phyloP scores from a whole-genome alignment of 371 early-diverging fungal genomes.

The Choanephora cucurbitarum region DNA sequence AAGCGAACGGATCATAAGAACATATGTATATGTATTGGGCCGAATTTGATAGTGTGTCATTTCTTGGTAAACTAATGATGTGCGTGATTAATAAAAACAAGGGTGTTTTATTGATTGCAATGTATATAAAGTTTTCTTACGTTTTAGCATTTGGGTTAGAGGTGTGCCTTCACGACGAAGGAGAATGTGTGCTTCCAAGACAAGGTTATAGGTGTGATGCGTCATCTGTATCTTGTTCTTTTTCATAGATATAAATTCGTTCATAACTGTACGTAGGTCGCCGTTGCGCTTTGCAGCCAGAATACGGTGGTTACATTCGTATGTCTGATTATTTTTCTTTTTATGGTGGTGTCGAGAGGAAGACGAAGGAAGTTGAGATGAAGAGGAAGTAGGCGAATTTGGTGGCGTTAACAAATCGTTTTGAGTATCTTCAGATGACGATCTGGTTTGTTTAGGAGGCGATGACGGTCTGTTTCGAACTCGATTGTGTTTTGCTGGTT shows the following conservation, averaged over 20 bases:
- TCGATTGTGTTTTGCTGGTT: no score
- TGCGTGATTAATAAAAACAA: background rate
- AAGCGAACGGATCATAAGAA: conserved; percentile 42
- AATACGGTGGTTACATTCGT: conserved; percentile 23
- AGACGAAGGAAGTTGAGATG: no score
- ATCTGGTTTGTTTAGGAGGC: no score
- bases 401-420: background rate
- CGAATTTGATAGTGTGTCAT: conserved; percentile 41
- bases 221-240: conserved; percentile 33
- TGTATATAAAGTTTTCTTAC: conserved; percentile 18
- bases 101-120: background rate
- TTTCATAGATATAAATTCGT: conserved; percentile 35
- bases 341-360: background rate
- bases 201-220: conserved; percentile 43
- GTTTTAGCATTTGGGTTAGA: conserved; percentile 36
- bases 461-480: no score
- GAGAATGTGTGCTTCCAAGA: conserved; percentile 41
- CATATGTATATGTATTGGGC: conserved; percentile 46
- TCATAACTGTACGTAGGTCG: conserved; percentile 35
- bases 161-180: conserved; percentile 43
- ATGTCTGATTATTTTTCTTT: background rate
- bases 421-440: background rate
- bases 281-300: conserved; percentile 37
- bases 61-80: conserved; percentile 45
- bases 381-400: background rate